A percentile compares a stretch with the other conserved stretches of the same genome.
phyloP scores from a whole-genome alignment of 108 stramenopile genomes.

The Hondaea fermentalgiana region DNA sequence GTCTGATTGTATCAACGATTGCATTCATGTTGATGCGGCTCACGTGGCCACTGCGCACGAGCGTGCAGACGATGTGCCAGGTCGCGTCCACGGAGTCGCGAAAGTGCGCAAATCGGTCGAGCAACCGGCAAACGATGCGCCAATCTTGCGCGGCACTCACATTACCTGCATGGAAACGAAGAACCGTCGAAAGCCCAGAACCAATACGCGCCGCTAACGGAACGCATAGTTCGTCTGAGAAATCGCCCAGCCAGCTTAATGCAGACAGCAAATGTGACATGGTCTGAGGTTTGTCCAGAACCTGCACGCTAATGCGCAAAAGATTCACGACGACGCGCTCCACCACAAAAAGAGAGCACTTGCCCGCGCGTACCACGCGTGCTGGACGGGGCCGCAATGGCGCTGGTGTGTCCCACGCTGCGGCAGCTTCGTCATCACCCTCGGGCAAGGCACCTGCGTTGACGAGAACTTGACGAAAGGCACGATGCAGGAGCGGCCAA shows the following conservation, averaged over 20 bases:
- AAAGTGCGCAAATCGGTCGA: neutral
- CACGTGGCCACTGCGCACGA: neutral
- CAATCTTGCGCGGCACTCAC: neutral
- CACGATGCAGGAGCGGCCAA: neutral
- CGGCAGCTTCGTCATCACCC: neutral
- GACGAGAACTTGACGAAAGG: neutral
- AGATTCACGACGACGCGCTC: conserved; percentile 4
- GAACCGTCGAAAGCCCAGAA: neutral
- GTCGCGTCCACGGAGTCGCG: neutral
- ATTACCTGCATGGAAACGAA: neutral
- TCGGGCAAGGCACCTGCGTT: neutral
- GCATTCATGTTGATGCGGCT: conserved; percentile 4
- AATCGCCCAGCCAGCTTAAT: neutral
- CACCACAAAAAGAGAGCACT: neutral
- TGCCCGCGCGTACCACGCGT: neutral
- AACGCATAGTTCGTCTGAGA: neutral
- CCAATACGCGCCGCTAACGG: neutral
- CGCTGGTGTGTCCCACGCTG: neutral
- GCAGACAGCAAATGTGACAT: neutral
- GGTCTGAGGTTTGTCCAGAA: neutral
- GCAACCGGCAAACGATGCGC: neutral
- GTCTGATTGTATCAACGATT: neutral
- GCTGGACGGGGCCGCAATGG: neutral
- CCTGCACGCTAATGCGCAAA: neutral
- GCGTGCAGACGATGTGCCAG: neutral